phyloP scores from a whole-genome alignment of 805 yeast genomes.

The Kregervanrija pseudodelftensis region DNA sequence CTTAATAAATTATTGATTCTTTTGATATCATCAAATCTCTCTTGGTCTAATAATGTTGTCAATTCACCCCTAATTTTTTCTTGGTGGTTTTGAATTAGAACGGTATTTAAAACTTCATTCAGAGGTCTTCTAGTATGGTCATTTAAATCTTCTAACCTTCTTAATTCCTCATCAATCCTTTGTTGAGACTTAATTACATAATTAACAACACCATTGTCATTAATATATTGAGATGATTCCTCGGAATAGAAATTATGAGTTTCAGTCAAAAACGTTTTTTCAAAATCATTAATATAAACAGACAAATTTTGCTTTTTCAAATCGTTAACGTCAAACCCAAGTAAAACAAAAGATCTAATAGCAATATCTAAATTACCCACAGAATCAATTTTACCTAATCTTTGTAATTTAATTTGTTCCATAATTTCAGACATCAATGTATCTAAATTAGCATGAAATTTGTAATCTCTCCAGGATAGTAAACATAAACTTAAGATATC shows the following conservation, averaged over 20 bases:
- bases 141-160: constrained; percentile 68
- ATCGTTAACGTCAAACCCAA: constrained; percentile 89
- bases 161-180: constrained; percentile 76
- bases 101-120: constrained; percentile 66
- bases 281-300: constrained; percentile 77
- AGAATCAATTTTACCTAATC: constrained; percentile 71
- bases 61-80: constrained; percentile 72
- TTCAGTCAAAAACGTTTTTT: constrained; percentile 63
- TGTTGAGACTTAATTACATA: constrained; percentile 82
- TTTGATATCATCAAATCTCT: constrained; percentile 62
- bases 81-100: constrained; percentile 74
- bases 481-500: constrained; percentile 88
- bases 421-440: constrained; percentile 63
- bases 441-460: constrained; percentile 64
- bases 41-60: constrained; percentile 63
- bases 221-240: constrained; percentile 62
- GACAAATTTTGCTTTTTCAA: constrained; percentile 76
- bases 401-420: constrained; percentile 66
- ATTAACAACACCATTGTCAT: constrained; percentile 77
- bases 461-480: constrained; percentile 77
- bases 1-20: constrained; percentile 70
- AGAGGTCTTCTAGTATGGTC: constrained; percentile 79
- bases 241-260: constrained; percentile 58
- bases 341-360: constrained; percentile 76
- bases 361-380: constrained; percentile 61